phyloP scores from a whole-genome alignment of 2,329 filamentous ascomycete species.

The Alternaria sp. region DNA sequence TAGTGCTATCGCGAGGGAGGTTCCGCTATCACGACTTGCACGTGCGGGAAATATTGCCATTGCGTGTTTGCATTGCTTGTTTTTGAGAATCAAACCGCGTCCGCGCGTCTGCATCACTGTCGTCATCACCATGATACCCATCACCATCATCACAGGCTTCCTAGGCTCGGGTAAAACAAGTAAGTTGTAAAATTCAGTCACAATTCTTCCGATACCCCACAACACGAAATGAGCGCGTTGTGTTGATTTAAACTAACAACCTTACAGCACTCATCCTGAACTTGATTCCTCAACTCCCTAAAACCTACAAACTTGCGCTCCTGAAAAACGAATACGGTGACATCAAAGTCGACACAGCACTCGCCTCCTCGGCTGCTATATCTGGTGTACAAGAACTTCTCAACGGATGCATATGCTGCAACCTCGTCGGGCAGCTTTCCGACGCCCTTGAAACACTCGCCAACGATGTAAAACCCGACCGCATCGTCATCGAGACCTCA shows the following conservation, averaged over 20 bases:
- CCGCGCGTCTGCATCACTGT: neutral
- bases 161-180: constrained; percentile 94
- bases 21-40: constrained; percentile 5
- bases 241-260: neutral
- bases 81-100: neutral
- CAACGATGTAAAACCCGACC: constrained; percentile 69
- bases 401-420: constrained; percentile 98
- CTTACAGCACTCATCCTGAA: constrained; percentile 78
- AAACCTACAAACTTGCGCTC: constrained; percentile 87
- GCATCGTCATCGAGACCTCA: constrained; percentile 93
- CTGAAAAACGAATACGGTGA: constrained; percentile 99
- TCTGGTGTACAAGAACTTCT: constrained; percentile 91
- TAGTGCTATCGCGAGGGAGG: constrained; percentile 8
- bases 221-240: neutral
- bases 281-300: constrained; percentile 88
- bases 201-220: neutral
- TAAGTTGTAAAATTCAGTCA: constrained; percentile 23
- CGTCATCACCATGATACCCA: constrained; percentile 66
- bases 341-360: constrained; percentile 89
- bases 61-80: neutral
- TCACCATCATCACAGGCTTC: constrained; percentile 96
- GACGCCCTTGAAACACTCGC: constrained; percentile 80
- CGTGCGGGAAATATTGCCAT: constrained; percentile 5
- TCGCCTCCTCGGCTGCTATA: constrained; percentile 82
- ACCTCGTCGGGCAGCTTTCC: constrained; percentile 89